Base-by-base conservation (phyloP, 2,329 filamentous ascomycete species). In the Phialocephala subalpina region DNA sequence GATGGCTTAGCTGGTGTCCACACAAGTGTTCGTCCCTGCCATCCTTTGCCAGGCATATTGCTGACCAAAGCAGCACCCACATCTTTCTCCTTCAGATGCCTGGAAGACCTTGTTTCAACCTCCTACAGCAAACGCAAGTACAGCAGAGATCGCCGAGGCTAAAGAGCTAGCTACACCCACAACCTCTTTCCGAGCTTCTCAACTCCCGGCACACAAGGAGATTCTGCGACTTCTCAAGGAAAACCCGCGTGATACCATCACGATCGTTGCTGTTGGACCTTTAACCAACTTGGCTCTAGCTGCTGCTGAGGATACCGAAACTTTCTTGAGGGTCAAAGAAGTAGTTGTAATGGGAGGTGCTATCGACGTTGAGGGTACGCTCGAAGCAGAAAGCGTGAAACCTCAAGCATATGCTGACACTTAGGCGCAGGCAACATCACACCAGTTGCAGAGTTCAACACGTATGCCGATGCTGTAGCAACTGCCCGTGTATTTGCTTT, bases 331-430 rank as follows among this genome's bases (percentile, higher is more conserved):
- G 52, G 92, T 90, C 58, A 97, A 97, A 78, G 94, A 98, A 79
- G 86, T 99, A 2, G 90, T 97, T 3, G 92, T 97, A 56, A 99
- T 99, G 96, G 96, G 95, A 66, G 96, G 96, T 66, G 90, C 92
- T 27, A 86, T 99, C 62, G 84, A 92, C 66, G 81, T 89, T 53
- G 86, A 89, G 59, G 96, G 96, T 53, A 72, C n/a, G 38, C 4
- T 35, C 22, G 3, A 18, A 33, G 22, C 11, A 14, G 3, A 5
- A 29, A 27, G 25, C 27, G 25, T 29, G 12, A 29, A 16, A 14
- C 11, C 29, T 18, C 3, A 53, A 53, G 18, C 4, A 14, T 29
- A 8, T 53, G 25, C 49, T 53, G 27, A 60, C 27, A 45, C 12
- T 49, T 33, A 14, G 14, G 27, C 12, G 18, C 5, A 53, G 49